Base-by-base conservation (phyloP, 2,329 filamentous ascomycete species). In the Domatiomyces globalis region DNA sequence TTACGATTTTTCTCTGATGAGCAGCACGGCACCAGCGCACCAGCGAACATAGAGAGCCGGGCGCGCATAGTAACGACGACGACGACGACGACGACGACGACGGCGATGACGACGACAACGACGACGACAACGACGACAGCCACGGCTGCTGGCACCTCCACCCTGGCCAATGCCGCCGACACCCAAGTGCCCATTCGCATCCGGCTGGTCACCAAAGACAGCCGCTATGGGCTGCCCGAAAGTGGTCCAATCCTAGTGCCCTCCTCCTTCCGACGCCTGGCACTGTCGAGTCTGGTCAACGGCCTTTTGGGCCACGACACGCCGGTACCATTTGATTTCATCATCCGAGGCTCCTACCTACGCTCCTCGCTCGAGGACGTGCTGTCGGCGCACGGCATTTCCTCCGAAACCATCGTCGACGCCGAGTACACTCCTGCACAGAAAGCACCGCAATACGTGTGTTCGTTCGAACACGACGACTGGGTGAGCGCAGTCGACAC, bases 381-480 rank as follows among this genome's bases (percentile, higher is more conserved):
- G 69, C 80, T 98, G 54, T 82, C 82, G 15, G 74, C 81, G 56
- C 85, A 92, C 63, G 90, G 90, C 48, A 82, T 96, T 55, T 95
- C 87, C 18, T 79, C 87, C 43, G 92, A 98, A 72, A 85, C 83
- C 4, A 90, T 84, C 3, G 72, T 98, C 49, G 84, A 83, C 36
- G 77, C 98, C 52, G 89, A 96, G 72, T 98, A 96, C 69, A 87
- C 95, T 36, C 84, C 88, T 62, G 92, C 88, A 57, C 73, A 95
- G 60, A 81, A 95, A 54, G 92, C 92, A 6, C 92, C 92, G 17
- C 76, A 85, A 36, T 90, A 92, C 66, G 82, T 94, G 60, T 84
- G 88, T 10, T 92, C 85, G 64, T 98, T 95, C 66, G 84, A 95
- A 71, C 90, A 98, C 67, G 89, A 98, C 63, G 92, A 96, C 67